Percentiles rank a stretch among this genome's conserved stretches.
Conservation (phyloP, 192 early-diverging fungal genomes). For the Coemansia sp. region DNA sequence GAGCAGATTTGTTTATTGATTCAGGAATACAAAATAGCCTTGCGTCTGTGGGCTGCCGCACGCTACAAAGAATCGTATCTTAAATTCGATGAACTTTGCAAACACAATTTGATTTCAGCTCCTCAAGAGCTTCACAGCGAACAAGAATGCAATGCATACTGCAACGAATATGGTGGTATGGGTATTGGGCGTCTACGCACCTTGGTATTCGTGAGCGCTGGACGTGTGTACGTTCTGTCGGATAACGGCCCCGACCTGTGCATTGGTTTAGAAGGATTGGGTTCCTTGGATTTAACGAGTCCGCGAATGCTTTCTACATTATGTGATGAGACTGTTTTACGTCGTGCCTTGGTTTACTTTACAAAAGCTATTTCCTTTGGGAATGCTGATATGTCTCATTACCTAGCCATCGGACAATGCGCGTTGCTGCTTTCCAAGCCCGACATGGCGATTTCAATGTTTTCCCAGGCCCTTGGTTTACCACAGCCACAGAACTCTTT, state of each 20-base stretch:
- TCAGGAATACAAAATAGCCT: constrained; percentile 26
- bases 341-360: constrained; percentile 13
- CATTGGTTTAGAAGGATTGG: background rate
- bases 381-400: constrained; percentile 8
- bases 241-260: background rate
- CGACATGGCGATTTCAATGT: constrained; percentile 29
- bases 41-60: constrained; percentile 27
- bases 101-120: constrained; percentile 9
- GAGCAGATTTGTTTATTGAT: constrained; percentile 31
- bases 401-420: constrained; percentile 35
- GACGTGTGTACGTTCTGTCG: constrained; percentile 7
- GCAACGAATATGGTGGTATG: constrained; percentile 42
- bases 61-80: constrained; percentile 13
- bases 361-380: constrained; percentile 20
- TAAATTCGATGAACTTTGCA: constrained; percentile 15
- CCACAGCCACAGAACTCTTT: background rate
- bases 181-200: constrained; percentile 27
- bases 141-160: constrained; percentile 41
- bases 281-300: background rate
- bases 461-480: constrained; percentile 9
- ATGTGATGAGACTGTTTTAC: background rate
- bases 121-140: constrained; percentile 27
- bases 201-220: constrained; percentile 24
- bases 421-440: constrained; percentile 30
- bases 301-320: background rate